phyloP scores from a whole-genome alignment of 768 basidiomycete species.

The Boletus tomentosulus region DNA sequence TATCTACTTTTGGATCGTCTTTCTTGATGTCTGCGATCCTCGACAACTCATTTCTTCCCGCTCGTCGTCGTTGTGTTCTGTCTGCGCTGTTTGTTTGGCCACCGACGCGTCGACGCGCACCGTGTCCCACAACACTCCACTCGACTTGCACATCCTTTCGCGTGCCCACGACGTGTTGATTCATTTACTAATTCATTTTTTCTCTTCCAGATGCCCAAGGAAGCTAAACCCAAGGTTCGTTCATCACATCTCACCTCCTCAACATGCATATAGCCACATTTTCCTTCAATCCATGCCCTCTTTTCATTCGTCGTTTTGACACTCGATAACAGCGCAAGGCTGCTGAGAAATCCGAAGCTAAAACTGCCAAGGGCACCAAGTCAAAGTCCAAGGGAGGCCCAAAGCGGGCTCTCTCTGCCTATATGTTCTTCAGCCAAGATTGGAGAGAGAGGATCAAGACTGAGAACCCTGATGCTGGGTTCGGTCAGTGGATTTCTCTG shows the following conservation, averaged over 20 bases:
- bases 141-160: conserved; percentile 29
- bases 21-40: conserved; percentile 21
- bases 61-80: conserved; percentile 27
- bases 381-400: conserved; percentile 65
- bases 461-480: conserved; percentile 92
- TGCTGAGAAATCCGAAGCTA: conserved; percentile 60
- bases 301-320: conserved; percentile 14
- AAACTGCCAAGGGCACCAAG: conserved; percentile 57
- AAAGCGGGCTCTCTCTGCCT: conserved; percentile 91
- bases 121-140: conserved; percentile 27
- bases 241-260: conserved; percentile 5
- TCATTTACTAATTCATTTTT: conserved; percentile 32
- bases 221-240: conserved; percentile 66
- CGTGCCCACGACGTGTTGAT: conserved; percentile 38
- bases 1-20: conserved; percentile 20
- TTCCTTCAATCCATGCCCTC: conserved; percentile 5
- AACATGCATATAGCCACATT: conserved; percentile 8
- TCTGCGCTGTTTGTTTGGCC: conserved; percentile 35
- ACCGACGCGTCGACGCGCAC: conserved; percentile 35
- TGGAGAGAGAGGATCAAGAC: conserved; percentile 93
- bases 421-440: conserved; percentile 99
- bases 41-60: conserved; percentile 2
- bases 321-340: conserved; percentile 58
- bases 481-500: conserved; percentile 51
- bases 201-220: conserved; percentile 70